phyloP scores from a whole-genome alignment of 1,284 basidiomycete species.

The Cystobasidium slooffiae region DNA sequence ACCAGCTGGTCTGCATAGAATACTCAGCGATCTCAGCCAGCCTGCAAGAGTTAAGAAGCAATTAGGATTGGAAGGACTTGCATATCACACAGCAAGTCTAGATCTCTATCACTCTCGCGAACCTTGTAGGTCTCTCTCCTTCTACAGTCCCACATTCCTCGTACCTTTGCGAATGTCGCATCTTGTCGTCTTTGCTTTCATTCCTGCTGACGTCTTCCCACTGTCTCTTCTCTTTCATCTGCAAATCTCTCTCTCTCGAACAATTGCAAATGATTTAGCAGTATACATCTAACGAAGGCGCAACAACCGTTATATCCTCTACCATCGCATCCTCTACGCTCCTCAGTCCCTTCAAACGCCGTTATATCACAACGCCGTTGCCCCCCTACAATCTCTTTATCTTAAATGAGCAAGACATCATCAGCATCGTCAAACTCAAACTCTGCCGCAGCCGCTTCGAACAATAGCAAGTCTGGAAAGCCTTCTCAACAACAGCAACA shows the following conservation, averaged over 20 bases:
- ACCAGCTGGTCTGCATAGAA: background rate
- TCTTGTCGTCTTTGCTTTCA: background rate
- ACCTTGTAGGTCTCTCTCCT: background rate
- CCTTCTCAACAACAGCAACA: slow-evolving; percentile 29
- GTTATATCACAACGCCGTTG: background rate
- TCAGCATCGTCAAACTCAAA: slow-evolving; percentile 49
- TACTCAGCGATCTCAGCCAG: background rate
- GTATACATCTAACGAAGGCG: background rate
- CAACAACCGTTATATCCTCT: background rate
- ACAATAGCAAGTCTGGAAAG: slow-evolving; percentile 39
- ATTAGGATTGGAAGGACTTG: background rate
- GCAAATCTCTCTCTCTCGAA: background rate
- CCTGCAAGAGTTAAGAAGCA: background rate
- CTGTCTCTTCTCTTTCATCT: background rate
- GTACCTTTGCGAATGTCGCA: background rate
- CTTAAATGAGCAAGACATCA: slow-evolving; percentile 40
- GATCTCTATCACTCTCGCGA: background rate
- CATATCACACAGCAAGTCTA: background rate
- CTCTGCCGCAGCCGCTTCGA: slow-evolving; percentile 48
- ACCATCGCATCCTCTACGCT: background rate
- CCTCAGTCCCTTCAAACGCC: background rate
- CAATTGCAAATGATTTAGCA: slow-evolving; percentile 14
- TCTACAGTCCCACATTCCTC: background rate
- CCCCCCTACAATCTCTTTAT: slow-evolving; percentile 26
- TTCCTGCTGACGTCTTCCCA: slow-evolving; percentile 13